Percentiles rank a stretch among this genome's conserved stretches.
phyloP scores from a whole-genome alignment of 208 protist genomes.

The Plasmodiophora brassicae region DNA sequence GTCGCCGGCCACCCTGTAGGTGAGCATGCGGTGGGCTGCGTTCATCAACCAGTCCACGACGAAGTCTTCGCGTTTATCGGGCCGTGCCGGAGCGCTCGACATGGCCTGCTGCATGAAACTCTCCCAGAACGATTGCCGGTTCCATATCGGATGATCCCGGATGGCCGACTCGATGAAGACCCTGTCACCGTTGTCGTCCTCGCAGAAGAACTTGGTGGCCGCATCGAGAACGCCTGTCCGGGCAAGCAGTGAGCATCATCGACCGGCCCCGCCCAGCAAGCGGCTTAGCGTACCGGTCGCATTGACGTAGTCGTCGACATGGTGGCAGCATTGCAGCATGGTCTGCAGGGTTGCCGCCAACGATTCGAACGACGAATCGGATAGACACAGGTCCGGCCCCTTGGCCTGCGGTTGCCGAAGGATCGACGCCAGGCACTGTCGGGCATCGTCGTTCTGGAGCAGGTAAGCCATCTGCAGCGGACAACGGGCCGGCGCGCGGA shows the following conservation, averaged over 20 bases:
- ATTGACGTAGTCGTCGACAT: background rate
- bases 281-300: background rate
- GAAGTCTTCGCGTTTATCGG: background rate
- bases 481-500: too few species aligned
- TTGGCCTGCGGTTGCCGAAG: background rate
- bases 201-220: background rate
- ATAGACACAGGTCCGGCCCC: conserved; percentile 19
- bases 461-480: background rate
- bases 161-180: conserved; percentile 18
- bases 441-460: background rate
- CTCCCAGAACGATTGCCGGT: background rate
- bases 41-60: background rate
- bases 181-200: background rate
- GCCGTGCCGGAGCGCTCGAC: background rate
- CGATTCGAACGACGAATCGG: conserved; percentile 14
- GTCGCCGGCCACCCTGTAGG: background rate
- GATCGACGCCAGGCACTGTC: background rate
- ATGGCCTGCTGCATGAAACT: background rate
- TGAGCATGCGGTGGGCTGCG: background rate
- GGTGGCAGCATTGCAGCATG: background rate
- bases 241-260: too few species aligned
- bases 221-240: background rate
- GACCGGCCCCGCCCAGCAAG: background rate
- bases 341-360: background rate
- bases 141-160: conserved; percentile 20